Evolutionary conservation across 176 grass and related monocot genomes (phyloP), one percentile per base, ranked within the genome.

Genomic region (Canna indica): DNA sequence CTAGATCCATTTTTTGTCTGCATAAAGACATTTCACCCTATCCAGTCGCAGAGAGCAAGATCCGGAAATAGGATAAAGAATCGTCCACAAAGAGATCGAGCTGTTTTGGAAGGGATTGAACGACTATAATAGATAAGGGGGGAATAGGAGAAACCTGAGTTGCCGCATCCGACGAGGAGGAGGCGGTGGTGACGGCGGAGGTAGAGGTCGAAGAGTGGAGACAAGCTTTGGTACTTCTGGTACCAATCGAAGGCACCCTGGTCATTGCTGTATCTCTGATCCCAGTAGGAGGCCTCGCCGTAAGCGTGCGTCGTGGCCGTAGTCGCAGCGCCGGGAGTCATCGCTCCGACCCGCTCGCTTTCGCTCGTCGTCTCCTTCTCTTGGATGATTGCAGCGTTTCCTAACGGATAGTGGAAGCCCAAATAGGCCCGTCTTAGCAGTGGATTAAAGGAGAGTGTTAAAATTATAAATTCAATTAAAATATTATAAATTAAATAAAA

Each of bases 261-360:
- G 77, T 96, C 92, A 66, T 87, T 86, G 71, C 83, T 65, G 88
- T 97, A 97, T 0, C 93, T 81, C 76, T 91, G 83, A 63, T 97
- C 88, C 93, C 93, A 92, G 84, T 92, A 92, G 74, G 81, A 86
- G 32, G 86, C 79, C 82, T 97, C 88, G 34, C 93, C 93, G 86
- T 97, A 97, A 36, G 93, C 79, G 68, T 92, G 93, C 70, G 81
- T 70, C 64, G 46, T 66, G 22, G 42, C 74, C 74, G 74, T 28
- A 10, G 74, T n/a, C 65, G 75, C 38, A 26, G 79, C 66, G 29
- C 71, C 71, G 14, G n/a, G 27, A 31, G 72, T 28, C 70, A 76
- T 52, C 58, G 61, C 18, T 20, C 47, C 35, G 45, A 34, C 33
- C 66, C 44, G 10, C 59, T 16, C 36, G 27, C 35, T 48, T 1